Percentiles rank a stretch among this genome's conserved stretches.
Evolutionary conservation across 768 basidiomycete species (phyloP).

Genomic region (Pisolithus orientalis): DNA sequence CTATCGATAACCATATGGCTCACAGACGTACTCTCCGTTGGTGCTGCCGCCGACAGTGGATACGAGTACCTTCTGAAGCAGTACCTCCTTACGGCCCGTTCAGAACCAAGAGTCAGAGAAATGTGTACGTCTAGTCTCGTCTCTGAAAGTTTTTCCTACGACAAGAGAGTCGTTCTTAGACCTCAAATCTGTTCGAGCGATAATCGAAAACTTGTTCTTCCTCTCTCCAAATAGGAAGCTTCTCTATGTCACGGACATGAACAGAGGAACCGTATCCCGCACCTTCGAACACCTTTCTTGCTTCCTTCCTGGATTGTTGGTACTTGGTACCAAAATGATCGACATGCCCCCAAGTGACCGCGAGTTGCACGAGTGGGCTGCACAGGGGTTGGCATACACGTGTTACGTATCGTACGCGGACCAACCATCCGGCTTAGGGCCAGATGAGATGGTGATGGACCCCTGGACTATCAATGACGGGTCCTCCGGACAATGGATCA

Average conservation of each 20-base stretch:
- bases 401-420: conserved; percentile 44
- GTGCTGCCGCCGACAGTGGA: conserved; percentile 55
- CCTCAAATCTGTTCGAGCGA: conserved; percentile 43
- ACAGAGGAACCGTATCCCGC: conserved; percentile 29
- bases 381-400: conserved; percentile 53
- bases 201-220: conserved; percentile 53
- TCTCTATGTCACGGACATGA: conserved; percentile 58
- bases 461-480: conserved; percentile 5
- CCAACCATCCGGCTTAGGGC: conserved; percentile 28
- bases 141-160: neutral
- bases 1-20: neutral
- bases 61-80: conserved; percentile 68
- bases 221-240: conserved; percentile 50
- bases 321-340: conserved; percentile 53
- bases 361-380: conserved; percentile 51
- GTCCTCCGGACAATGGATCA: conserved; percentile 32
- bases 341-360: conserved; percentile 27
- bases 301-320: conserved; percentile 61
- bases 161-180: conserved; percentile 26
- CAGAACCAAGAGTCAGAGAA: conserved; percentile 39
- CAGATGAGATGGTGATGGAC: conserved; percentile 15
- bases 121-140: conserved; percentile 39
- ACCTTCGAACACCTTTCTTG: conserved; percentile 63
- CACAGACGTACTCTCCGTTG: conserved; percentile 43
- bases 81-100: conserved; percentile 44